These are phyloP conservation scores for Adansonia madagascariensis DNA, from an alignment of 441 rosid genomes.

Conservation along the genomic window DNA sequence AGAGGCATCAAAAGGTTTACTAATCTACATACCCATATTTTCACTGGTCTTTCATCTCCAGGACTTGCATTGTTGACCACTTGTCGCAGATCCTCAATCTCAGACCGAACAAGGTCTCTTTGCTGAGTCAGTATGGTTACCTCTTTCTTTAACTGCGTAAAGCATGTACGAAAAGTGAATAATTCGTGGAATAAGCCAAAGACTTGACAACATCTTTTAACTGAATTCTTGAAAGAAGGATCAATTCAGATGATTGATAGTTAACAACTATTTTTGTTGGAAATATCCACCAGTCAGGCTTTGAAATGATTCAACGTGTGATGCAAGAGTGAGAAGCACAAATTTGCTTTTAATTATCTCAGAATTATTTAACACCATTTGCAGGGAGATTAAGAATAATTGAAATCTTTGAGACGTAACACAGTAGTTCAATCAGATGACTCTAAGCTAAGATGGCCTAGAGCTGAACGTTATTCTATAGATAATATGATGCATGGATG, in stretches of 20 bases:
- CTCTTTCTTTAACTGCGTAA: conserved; percentile 73
- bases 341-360: background rate
- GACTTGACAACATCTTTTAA: conserved; percentile 3
- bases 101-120: conserved; percentile 59
- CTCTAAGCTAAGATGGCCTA: background rate
- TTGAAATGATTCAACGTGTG: background rate
- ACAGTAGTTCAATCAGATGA: background rate
- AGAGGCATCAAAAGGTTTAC: conserved; percentile 5
- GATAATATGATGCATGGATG: background rate
- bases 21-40: conserved; percentile 36
- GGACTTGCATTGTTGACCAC: conserved; percentile 45
- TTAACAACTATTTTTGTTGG: background rate
- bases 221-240: conserved; percentile 6
- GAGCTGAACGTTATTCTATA: background rate
- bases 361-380: background rate
- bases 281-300: background rate
- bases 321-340: background rate
- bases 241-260: background rate
- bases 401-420: background rate
- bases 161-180: conserved; percentile 24
- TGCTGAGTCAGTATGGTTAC: conserved; percentile 55
- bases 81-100: conserved; percentile 62
- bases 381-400: background rate
- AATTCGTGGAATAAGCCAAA: conserved; percentile 21
- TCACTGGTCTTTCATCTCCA: conserved; percentile 47